phyloP scores from a whole-genome alignment of 2,329 filamentous ascomycete genomes.

The Aspergillus sp. region DNA sequence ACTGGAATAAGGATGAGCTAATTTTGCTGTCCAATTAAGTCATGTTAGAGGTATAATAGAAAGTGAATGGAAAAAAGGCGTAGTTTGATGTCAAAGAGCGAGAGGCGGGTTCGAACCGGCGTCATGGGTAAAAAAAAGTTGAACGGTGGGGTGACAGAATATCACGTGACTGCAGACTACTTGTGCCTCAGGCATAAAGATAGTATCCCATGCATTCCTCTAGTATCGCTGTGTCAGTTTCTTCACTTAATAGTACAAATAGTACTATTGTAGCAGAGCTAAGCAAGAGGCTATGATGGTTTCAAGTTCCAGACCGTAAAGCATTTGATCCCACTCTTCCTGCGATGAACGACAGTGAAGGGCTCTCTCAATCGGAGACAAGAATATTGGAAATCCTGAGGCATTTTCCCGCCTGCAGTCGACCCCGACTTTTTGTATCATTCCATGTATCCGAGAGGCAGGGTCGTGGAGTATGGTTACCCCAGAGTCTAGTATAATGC shows the following conservation, averaged over 20 bases:
- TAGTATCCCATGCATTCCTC: background rate
- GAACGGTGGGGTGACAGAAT: background rate
- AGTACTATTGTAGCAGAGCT: background rate
- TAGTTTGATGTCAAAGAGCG: slow-evolving; percentile 12
- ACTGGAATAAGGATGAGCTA: background rate
- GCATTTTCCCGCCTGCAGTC: background rate
- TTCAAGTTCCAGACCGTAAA: background rate
- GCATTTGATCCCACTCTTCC: background rate
- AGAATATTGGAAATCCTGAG: background rate
- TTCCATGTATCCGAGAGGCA: no score
- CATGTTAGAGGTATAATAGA: background rate
- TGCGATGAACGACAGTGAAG: background rate
- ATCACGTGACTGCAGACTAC: slow-evolving; percentile 8
- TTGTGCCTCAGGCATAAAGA: slow-evolving; percentile 2
- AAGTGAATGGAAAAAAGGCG: slow-evolving; percentile 16
- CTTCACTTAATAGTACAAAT: background rate
- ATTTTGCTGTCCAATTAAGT: slow-evolving; percentile 8
- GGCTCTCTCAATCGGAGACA: background rate
- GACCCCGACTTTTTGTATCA: background rate
- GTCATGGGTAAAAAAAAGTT: slow-evolving; percentile 23
- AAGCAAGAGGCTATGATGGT: background rate
- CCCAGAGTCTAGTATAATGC: background rate
- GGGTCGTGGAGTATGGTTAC: no score
- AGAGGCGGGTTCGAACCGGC: slow-evolving; percentile 38
- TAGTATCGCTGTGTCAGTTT: background rate